Base-by-base conservation (phyloP, 176 grass and related monocot species). In the Cenchrus fungigraminus region DNA sequence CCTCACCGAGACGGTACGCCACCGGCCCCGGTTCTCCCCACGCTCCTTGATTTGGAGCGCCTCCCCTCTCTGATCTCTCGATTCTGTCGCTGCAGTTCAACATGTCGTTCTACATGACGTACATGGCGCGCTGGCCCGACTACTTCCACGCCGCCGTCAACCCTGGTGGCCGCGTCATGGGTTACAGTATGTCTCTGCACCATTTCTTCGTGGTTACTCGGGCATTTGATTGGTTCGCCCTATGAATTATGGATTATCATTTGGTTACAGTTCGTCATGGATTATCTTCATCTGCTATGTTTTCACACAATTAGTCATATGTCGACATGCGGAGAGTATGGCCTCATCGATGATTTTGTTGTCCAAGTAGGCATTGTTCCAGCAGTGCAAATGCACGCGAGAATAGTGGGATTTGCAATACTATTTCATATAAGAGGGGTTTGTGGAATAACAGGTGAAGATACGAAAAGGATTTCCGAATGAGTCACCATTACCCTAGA, bases 21-120 rank as follows among this genome's bases (percentile, higher is more conserved):
- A 4, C 68, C 67, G 14, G 4, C 4, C 8, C 16, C 5, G 37
- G 37, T 40, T 40, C 57, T 53, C 64, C 12, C 64, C 70, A 74
- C 32, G 1, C 32, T 60, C 58, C 51, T 3, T 67, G 31, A 45
- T 81, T 60, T 20, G 9, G 9, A 34, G 22, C 22, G 47, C 20
- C 12, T 57, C 46, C 77, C 7, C 5, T 83, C 37, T 53, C 78
- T 86, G 16, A 86, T 9, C 14, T 10, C 37, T 31, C 6, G 45
- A 34, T 77, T 71, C 17, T 22, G 13, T 67, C 34, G 17, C 34
- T 49, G 53, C 84, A 99, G 97, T 99, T 99, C 84, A 99, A 94
- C 85, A 99, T 99, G 97, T 99, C 97, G 54, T 99, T 99, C 88
- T 99, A 99, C 93, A 99, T 99, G 97, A 99, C 97, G 20, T 99